Evolutionary conservation across 2,329 filamentous ascomycete species (phyloP).

Genomic region (Lecanicillium sp.): DNA sequence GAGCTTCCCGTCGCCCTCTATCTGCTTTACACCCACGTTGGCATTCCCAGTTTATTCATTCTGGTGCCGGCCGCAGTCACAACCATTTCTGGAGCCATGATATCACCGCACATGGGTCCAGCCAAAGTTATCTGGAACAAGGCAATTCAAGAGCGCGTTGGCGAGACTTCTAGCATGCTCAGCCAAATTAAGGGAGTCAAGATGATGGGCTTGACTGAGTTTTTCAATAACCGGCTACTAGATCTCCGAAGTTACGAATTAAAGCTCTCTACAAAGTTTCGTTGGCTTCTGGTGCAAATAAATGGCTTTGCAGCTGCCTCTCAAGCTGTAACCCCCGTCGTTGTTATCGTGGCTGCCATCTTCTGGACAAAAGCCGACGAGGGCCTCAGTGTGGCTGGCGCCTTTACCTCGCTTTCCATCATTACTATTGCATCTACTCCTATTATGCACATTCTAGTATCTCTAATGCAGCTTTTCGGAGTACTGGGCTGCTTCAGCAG

Average conservation of each 20-base stretch:
- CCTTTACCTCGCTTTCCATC: slow-evolving; percentile 28
- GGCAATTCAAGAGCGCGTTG: slow-evolving; percentile 31
- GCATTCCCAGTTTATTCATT: slow-evolving; percentile 19
- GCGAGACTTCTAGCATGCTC: slow-evolving; percentile 30
- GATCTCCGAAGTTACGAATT: slow-evolving; percentile 27
- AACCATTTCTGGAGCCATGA: slow-evolving; percentile 12
- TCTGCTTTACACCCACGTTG: slow-evolving; percentile 26
- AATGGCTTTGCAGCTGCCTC: slow-evolving; percentile 20
- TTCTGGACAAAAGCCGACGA: slow-evolving; percentile 21
- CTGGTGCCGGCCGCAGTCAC: slow-evolving; percentile 17
- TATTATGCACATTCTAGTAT: slow-evolving; percentile 22
- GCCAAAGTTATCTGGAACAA: slow-evolving; percentile 28
- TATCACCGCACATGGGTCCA: slow-evolving; percentile 21
- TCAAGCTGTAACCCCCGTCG: slow-evolving; percentile 20
- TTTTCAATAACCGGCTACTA: slow-evolving; percentile 23
- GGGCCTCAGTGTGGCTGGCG: slow-evolving; percentile 21
- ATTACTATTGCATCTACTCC: slow-evolving; percentile 24
- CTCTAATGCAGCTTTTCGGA: slow-evolving; percentile 23
- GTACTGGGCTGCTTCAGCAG: slow-evolving; percentile 23
- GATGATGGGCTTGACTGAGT: slow-evolving; percentile 31
- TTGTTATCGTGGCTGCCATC: slow-evolving; percentile 25
- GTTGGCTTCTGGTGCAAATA: slow-evolving; percentile 24
- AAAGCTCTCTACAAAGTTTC: slow-evolving; percentile 26
- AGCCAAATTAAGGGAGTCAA: slow-evolving; percentile 34
- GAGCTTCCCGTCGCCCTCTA: slow-evolving; percentile 29